These are phyloP conservation scores for Petrea volubilis DNA, from an alignment of 257 asterid genomes.

Conservation along the genomic window DNA sequence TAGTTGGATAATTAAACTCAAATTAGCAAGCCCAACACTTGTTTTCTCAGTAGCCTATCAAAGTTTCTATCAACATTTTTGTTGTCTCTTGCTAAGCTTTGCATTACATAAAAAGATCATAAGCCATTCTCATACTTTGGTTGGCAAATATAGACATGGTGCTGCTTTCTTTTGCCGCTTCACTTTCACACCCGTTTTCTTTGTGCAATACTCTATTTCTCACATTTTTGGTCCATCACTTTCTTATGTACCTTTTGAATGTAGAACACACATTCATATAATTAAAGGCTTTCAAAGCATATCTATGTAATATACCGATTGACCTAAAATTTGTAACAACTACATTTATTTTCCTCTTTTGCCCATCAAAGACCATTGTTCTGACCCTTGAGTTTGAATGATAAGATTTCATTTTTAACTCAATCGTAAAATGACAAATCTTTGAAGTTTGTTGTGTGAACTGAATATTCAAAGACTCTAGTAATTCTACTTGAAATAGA, in stretches of 20 bases:
- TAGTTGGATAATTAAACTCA: too few relatives aligned
- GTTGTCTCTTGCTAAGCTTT: slow-evolving; percentile 10
- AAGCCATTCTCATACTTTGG: neutral
- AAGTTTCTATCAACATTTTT: neutral
- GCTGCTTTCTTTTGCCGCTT: neutral
- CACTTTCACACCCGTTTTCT: neutral
- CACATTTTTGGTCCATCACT: slow-evolving; percentile 5
- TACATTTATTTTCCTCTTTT: neutral
- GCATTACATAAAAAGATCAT: slow-evolving; percentile 8
- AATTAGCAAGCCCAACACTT: neutral
- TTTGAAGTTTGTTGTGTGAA: neutral
- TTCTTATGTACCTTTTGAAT: neutral
- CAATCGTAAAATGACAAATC: neutral
- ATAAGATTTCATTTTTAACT: neutral
- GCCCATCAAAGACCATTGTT: neutral
- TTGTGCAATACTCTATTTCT: neutral
- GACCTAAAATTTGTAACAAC: slow-evolving; percentile 18
- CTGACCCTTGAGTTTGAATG: neutral
- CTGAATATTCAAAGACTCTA: neutral
- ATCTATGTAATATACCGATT: slow-evolving; percentile 4
- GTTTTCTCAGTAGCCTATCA: neutral
- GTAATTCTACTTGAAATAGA: neutral
- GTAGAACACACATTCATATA: neutral
- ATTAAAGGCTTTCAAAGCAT: slow-evolving; percentile 14
- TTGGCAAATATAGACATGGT: too few relatives aligned